Evolutionary conservation across 352 stramenopile genomes (phyloP), one percentile per base, ranked within the genome.

Genomic region (Pythium monospermum): DNA sequence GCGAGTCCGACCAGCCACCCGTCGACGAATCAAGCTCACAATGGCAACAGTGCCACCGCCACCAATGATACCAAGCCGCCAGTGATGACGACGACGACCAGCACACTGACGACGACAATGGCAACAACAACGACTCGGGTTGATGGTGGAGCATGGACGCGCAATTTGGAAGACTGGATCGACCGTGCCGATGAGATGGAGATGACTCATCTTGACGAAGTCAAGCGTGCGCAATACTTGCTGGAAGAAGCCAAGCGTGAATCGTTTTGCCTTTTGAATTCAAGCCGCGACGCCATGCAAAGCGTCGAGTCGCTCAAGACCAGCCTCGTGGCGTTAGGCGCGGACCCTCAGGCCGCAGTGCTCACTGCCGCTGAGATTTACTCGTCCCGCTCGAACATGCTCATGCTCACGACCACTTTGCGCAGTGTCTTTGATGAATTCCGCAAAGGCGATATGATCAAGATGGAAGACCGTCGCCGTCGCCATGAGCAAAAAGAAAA

Each of bases 361-460:
- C 49, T 91, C 18, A 91, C 85, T 44, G 79, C 79, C 30, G 73
- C 75, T n/a, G 79, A 88, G 52, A 88, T 91, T 16, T 61, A 87
- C 19, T 76, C 79, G 18, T 85, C 84, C 44, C 69, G 73, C n/a
- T 85, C 76, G n/a, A 91, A 91, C 54, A 91, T 79, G 67, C 69
- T 91, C 62, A 60, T 88, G 23, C 62, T 91, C 19, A 79, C 83
- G 2, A 74, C 64, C 23, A 86, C 66, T 40, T 61, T 91, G 18
- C 64, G 79, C 16, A 64, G 53, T 3, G 82, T 85, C 60, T 88
- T 91, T 53, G 75, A 91, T 37, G 71, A 88, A 40, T 57, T 87
- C 41, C 74, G 79, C 33, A 79, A 85, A 44, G 71, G 74, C 5
- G 79, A 91, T 32, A 64, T 91, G 4, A 74, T 80, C 47, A 91